phyloP scores from a whole-genome alignment of 2,329 filamentous ascomycete genomes.

The Ampelomyces quisqualis region DNA sequence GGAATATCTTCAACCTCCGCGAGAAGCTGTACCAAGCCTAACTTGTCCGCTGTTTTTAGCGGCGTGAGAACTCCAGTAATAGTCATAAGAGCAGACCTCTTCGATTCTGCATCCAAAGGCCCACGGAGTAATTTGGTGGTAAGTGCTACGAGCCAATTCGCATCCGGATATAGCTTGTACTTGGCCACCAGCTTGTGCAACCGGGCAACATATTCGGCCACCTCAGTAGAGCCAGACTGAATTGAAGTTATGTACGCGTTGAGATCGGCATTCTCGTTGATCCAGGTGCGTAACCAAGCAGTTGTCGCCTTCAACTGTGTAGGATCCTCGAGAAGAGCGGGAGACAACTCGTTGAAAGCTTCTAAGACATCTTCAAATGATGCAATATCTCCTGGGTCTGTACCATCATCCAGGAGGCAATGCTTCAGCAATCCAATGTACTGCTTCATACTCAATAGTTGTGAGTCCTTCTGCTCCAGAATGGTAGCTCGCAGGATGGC shows the following conservation, averaged over 20 bases:
- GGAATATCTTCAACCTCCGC: constrained; percentile 8
- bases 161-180: constrained; percentile 26
- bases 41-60: constrained; percentile 22
- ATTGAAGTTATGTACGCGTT: constrained; percentile 18
- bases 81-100: constrained; percentile 10
- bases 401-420: constrained; percentile 19
- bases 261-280: constrained; percentile 22
- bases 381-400: constrained; percentile 2
- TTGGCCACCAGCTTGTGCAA: constrained; percentile 25
- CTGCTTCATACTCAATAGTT: constrained; percentile 21
- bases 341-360: constrained; percentile 32
- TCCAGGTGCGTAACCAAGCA: constrained; percentile 23
- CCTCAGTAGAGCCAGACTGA: constrained; percentile 7
- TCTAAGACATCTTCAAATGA: constrained; percentile 24
- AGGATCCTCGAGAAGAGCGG: constrained; percentile 17
- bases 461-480: constrained; percentile 23
- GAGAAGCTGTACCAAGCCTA: constrained; percentile 21
- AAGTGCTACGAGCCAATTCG: constrained; percentile 24
- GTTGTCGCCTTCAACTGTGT: constrained; percentile 18
- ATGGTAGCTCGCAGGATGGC: constrained; percentile 31
- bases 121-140: constrained; percentile 24
- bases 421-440: constrained; percentile 27
- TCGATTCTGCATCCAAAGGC: constrained; percentile 11
- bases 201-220: constrained; percentile 21
- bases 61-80: constrained; percentile 17